Base-by-base conservation (phyloP, 441 rosid genomes). In the Populus trichocarpa region DNA sequence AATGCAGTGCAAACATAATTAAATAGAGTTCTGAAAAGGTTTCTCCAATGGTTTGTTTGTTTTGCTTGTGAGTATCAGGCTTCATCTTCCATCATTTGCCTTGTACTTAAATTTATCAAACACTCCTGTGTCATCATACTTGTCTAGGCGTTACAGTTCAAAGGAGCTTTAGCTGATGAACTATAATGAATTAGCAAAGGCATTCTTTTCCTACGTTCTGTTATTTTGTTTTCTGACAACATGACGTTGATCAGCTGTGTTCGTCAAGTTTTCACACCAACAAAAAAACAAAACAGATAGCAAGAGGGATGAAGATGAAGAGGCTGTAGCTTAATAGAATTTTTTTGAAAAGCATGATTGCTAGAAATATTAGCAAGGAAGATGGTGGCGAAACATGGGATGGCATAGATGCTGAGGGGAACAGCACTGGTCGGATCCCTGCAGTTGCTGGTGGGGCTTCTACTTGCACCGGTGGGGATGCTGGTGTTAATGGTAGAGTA, bases 341-440 rank as follows among this genome's bases (percentile, higher is more conserved):
- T 75, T 79, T 79, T 30, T 30, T 0, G 50, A 82, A 67, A 72
- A 77, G 32, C 33, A 70, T 8, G 53, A 66, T 65, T 75, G 83
- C 85, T 33, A 75, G 46, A 50, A 84, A 59, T 46, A 85, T 30
- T 12, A 87, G 81, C 50, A 84, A 70, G 26, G 57, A 32, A 71
- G 28, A 78, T 65, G 90, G 82, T 30, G 73, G 80, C 61, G 85
- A 30, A 73, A 77, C 69, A 50, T 9, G 59, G 33, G 85, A 81
- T n/a, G 78, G 75, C 33, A 36, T 67, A 3, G 88, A 78, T 30
- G 85, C 42, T 0, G 78, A 77, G 6, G 88, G 84, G 69, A 71
- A 81, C 18, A 85, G 32, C 38, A 80, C 79, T 3, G 86, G 86
- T 40, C 84, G 85, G 67, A 80, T 72, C 26, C 78, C 71, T 38